Conservation (phyloP, 257 asterid genomes). For the Scutellaria minor region DNA sequence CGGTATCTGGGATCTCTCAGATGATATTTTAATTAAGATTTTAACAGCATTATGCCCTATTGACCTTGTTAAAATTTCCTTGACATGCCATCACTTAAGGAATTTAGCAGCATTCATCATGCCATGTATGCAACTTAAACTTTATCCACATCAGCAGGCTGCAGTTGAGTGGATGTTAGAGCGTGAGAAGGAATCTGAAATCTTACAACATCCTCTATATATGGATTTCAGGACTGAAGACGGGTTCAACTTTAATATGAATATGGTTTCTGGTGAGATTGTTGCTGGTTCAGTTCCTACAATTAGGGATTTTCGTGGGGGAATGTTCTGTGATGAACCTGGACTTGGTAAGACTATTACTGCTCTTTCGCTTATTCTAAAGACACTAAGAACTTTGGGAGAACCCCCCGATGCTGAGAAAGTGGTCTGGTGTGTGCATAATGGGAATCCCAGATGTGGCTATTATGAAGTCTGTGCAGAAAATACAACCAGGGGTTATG, state of each 20-base stretch:
- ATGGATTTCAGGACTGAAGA: conserved; percentile 69
- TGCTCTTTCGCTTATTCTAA: conserved; percentile 83
- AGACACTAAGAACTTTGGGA: conserved; percentile 83
- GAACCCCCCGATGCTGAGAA: conserved; percentile 73
- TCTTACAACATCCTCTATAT: conserved; percentile 74
- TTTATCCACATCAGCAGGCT: conserved; percentile 94
- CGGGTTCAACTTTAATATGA: conserved; percentile 67
- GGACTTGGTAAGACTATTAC: conserved; percentile 98
- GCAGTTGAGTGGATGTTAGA: conserved; percentile 97
- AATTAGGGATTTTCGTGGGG: conserved; percentile 81
- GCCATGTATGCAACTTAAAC: conserved; percentile 96
- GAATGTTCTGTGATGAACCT: conserved; percentile 99
- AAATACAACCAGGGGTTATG: conserved; percentile 42
- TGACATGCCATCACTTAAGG: conserved; percentile 80
- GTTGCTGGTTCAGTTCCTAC: conserved; percentile 57
- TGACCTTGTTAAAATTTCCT: conserved; percentile 75
- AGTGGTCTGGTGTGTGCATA: conserved; percentile 77
- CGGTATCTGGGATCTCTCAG: conserved; percentile 75
- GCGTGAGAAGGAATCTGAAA: conserved; percentile 71
- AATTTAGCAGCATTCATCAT: conserved; percentile 75
- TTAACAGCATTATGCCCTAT: conserved; percentile 59
- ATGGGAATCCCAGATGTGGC: conserved; percentile 75
- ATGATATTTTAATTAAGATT: conserved; percentile 73
- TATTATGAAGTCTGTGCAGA: conserved; percentile 72
- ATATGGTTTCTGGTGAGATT: conserved; percentile 81